Evolutionary conservation across 2,329 filamentous ascomycete genomes (phyloP), one percentile per base, ranked within the genome.

Genomic region (Exophiala calicioides): DNA sequence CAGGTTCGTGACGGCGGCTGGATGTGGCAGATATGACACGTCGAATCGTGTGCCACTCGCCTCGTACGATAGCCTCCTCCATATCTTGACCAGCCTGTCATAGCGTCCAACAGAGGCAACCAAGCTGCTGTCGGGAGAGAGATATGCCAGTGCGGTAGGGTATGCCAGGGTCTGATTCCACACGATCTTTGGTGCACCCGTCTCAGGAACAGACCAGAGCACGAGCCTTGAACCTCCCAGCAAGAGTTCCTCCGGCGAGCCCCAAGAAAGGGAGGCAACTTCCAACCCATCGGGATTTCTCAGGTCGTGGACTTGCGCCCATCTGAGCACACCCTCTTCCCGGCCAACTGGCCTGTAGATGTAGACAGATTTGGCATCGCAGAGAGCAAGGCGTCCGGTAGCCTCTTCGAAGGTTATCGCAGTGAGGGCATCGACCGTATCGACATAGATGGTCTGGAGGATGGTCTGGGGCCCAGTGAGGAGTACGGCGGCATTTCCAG

Each of bases 371-470:
- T 70, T 70, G 15, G 77, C 74, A 21, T 85, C 85, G 59, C 85
- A 87, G 15, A 83, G 81, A 30, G 89, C 88, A 66, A 97, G 88
- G 73, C 88, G 94, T 37, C 90, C 93, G 6, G 86, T 85, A 13
- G 75, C 72, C 63, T 94, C 86, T 62, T 97, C 88, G 53, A 97
- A 80, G 21, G 82, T 79, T 55, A 97, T 81, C 20, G 89, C 86
- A 55, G 89, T 80, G 20, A 97, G 76, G 18, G 82, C 75, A 12
- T 73, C 51, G 31, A 77, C 73, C 56, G 88, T 81, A 61, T 94
- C 86, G 62, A 93, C 84, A 71, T 95, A 95, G 58, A 95, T 85
- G 3, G 90, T 96, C 68, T 98, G 93, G 24, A 95, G 70, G 54
- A 96, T 80, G 44, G 80, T 80, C 52, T 84, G 77, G 41, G 87